Evolutionary conservation across 305 asterid species (phyloP).

Genomic region (Stenogyne calaminthoides): DNA sequence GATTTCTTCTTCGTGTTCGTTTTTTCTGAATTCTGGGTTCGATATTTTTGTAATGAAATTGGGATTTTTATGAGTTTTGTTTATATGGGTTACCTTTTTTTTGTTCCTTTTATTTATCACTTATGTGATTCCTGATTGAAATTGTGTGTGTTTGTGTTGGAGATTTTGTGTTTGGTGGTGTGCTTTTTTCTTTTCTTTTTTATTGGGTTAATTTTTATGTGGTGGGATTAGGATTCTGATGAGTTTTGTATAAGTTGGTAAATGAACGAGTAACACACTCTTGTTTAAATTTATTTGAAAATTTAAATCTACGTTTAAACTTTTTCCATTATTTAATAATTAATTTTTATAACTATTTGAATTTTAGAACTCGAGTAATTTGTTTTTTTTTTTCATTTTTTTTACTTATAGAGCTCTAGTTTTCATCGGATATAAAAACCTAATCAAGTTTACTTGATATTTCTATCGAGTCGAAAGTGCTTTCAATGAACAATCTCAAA

Average conservation of each 20-base stretch:
- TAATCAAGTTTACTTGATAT: too few relatives aligned
- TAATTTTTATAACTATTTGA: not conserved
- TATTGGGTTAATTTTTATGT: not conserved
- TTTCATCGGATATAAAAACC: too few relatives aligned
- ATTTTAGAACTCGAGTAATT: too few relatives aligned
- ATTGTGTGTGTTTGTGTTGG: not conserved
- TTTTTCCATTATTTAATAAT: not conserved
- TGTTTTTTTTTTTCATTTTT: too few relatives aligned
- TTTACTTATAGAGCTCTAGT: too few relatives aligned
- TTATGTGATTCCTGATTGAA: slow-evolving; percentile 21
- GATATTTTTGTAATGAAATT: not conserved
- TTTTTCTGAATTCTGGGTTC: slow-evolving; percentile 1
- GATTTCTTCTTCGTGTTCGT: not conserved
- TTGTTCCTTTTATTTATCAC: not conserved
- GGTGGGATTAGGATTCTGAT: too few relatives aligned
- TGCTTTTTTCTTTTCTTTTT: not conserved
- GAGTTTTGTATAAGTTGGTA: too few relatives aligned
- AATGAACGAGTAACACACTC: too few relatives aligned
- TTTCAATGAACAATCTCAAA: not conserved
- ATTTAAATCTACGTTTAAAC: not conserved
- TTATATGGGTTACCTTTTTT: not conserved
- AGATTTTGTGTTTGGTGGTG: not conserved
- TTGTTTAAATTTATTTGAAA: too few relatives aligned
- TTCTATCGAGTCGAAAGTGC: not conserved
- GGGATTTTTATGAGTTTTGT: slow-evolving; percentile 3